Evolutionary conservation across 208 protist genomes (phyloP), one percentile per base, ranked within the genome.

Genomic region (Novymonas esmeraldas): DNA sequence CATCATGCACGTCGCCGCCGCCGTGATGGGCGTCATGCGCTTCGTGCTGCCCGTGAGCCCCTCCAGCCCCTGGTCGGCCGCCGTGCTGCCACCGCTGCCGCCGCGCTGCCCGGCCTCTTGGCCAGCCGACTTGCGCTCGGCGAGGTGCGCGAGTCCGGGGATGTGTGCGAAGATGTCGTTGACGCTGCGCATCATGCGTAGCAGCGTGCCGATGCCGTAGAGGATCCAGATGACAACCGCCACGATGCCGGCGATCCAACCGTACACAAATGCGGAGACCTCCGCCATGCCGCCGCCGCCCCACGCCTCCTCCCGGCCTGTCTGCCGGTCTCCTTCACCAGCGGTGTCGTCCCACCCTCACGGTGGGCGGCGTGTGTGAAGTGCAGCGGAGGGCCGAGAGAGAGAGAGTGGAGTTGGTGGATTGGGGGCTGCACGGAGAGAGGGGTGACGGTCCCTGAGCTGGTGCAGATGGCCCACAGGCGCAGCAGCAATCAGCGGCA

Each of bases 231-330:
- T 16, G 11, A 78, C 51, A 0, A 89, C 73, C 1, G 63, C 64
- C 7, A 66, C 59, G 22, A 79, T 76, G 38, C 84, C 88, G 34
- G 55, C 24, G 10, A 83, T 46, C 79, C 82, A 90, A 49, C 87
- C 87, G 63, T 81, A 85, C 24, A 87, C 5, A 55, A 94, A 82
- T 7, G 66, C 52, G 44, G 22, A 45, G 2, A 77, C 6, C 3
- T 60, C 59, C 14, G 57, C 36, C 78, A 84, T 84, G 14, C 4
- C 44, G 2, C 6, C 16, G 7, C 5, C n/a, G 22, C 26, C 26
- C 14, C 11, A 44, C 39, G 6, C 11, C n/a, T n/a, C n/a, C n/a
- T n/a, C n/a, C n/a, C n/a, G n/a, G n/a, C n/a, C n/a, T n/a, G n/a
- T n/a, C n/a, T n/a, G n/a, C n/a, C n/a, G n/a, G n/a, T n/a, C n/a